Conservation (phyloP, 495 filamentous ascomycete species). For the Gamarada debralockiae region DNA sequence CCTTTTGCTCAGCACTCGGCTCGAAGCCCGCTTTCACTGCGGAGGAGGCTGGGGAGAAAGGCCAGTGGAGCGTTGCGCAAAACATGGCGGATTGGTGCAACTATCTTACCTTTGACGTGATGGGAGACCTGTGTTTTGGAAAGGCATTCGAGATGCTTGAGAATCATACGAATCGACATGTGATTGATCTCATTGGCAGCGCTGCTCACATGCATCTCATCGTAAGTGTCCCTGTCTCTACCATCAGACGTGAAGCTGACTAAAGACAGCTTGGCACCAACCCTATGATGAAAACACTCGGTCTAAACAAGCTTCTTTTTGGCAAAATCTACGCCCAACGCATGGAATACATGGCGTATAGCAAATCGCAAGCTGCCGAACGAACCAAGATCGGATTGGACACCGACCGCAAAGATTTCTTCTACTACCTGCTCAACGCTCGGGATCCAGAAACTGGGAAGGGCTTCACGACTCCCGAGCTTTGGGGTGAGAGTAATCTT, state of each 20-base stretch:
- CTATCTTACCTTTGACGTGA: slow-evolving; percentile 68
- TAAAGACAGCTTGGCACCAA: not conserved
- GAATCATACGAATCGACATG: slow-evolving; percentile 52
- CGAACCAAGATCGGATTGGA: slow-evolving; percentile 52
- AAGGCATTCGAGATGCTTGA: slow-evolving; percentile 71
- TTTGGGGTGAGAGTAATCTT: slow-evolving; percentile 69
- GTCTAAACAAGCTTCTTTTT: slow-evolving; percentile 11
- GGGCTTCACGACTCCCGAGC: slow-evolving; percentile 60
- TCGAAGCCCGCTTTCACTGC: slow-evolving; percentile 22
- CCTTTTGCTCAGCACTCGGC: slow-evolving; percentile 45
- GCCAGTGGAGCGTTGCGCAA: slow-evolving; percentile 35
- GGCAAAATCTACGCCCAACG: slow-evolving; percentile 8
- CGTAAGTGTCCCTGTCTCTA: slow-evolving; percentile 32
- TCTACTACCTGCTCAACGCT: slow-evolving; percentile 55
- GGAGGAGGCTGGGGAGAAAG: slow-evolving; percentile 26
- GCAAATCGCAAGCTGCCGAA: slow-evolving; percentile 40
- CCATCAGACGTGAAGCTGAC: not conserved
- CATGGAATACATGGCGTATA: slow-evolving; percentile 6
- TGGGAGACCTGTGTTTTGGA: slow-evolving; percentile 67
- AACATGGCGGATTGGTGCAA: slow-evolving; percentile 63
- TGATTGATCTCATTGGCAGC: slow-evolving; percentile 50
- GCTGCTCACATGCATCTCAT: slow-evolving; percentile 53
- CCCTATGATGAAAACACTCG: slow-evolving; percentile 10
- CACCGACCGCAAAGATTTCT: slow-evolving; percentile 60
- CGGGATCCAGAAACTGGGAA: slow-evolving; percentile 58